Base-by-base conservation (phyloP, 2,329 filamentous ascomycete species). In the Clarireedia paspali region DNA sequence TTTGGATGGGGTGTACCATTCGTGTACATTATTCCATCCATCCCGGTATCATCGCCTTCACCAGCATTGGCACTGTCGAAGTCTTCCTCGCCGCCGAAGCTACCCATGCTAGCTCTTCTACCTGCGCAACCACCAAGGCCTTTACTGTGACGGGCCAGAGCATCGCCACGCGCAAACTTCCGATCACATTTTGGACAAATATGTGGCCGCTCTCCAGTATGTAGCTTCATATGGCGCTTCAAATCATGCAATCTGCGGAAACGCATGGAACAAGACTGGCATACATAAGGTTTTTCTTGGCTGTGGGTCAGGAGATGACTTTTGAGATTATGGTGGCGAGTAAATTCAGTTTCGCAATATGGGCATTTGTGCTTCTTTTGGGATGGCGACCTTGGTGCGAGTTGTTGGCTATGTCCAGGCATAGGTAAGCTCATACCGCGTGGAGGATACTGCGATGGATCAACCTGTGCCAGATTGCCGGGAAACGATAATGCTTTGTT, bases 201-300 rank as follows among this genome's bases (percentile, higher is more conserved):
- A 66, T 99, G 94, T 12, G 91, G 91, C 67, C 95, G 86, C 74
- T 99, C 94, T 55, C 94, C 94, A 0, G 92, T 97, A 69, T 99
- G 94, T 23, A 99, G 81, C 73, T 99, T 99, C 62, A 88, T 91
- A 70, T 99, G 94, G 42, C 94, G 84, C 75, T 99, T 99, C 62
- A 99, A 74, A 68, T 99, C 94, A 69, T 99, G 94, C 51, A 97
- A 77, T 61, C 94, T 84, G 55, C 94, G 83, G 72, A 99, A 99
- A 52, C 92, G 85, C 71, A 94, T 89, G 64, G 92, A 83, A 70
- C 94, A 99, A n/a, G 89, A 90, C 60, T 89, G 85, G 69, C 94
- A 99, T 27, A 94, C 83, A 68, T 94, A 99, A 0, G 94, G 94
- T 73, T 99, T 99, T 72, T 99, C 94, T 76, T 99, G 92, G 67